These are phyloP conservation scores for Alectoria sarmentosa DNA, from an alignment of 495 filamentous ascomycete species.

Conservation along the genomic window DNA sequence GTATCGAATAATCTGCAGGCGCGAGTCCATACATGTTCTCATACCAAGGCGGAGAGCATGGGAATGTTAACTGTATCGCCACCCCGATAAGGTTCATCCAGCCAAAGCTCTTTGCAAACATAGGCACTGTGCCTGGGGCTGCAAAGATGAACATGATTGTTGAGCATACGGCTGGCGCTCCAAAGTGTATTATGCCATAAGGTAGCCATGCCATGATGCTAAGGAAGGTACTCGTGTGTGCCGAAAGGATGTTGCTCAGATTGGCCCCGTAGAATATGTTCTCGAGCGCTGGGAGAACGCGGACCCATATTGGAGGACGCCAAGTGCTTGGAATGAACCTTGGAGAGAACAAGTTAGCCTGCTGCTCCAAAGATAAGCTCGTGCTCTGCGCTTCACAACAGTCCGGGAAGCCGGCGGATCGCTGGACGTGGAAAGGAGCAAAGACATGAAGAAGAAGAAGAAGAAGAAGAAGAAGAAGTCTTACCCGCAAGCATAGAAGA, in stretches of 20 bases:
- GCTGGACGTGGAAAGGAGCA: background rate
- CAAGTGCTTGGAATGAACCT: conserved; percentile 82
- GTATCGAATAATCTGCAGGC: conserved; percentile 86
- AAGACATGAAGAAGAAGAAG: conserved; percentile 7
- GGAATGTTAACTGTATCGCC: conserved; percentile 77
- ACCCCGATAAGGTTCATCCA: conserved; percentile 89
- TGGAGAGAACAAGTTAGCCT: conserved; percentile 21
- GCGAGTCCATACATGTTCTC: conserved; percentile 82
- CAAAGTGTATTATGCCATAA: conserved; percentile 86
- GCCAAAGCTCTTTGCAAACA: conserved; percentile 80
- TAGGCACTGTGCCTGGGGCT: conserved; percentile 74
- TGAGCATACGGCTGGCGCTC: conserved; percentile 68
- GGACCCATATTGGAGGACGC: conserved; percentile 88
- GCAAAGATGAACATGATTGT: conserved; percentile 76
- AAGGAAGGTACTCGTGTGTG: conserved; percentile 71
- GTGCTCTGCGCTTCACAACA: background rate
- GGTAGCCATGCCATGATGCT: conserved; percentile 89
- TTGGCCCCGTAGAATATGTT: conserved; percentile 96
- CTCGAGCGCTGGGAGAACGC: conserved; percentile 88
- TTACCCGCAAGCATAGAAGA: conserved; percentile 88
- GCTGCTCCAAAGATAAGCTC: background rate
- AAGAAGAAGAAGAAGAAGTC: conserved; percentile 36
- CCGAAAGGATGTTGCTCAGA: conserved; percentile 88
- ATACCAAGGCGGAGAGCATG: conserved; percentile 94
- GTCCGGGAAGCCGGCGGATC: background rate